These are phyloP conservation scores for Cercospora zeae-maydis DNA, from an alignment of 2,329 filamentous ascomycete genomes.

Conservation along the genomic window DNA sequence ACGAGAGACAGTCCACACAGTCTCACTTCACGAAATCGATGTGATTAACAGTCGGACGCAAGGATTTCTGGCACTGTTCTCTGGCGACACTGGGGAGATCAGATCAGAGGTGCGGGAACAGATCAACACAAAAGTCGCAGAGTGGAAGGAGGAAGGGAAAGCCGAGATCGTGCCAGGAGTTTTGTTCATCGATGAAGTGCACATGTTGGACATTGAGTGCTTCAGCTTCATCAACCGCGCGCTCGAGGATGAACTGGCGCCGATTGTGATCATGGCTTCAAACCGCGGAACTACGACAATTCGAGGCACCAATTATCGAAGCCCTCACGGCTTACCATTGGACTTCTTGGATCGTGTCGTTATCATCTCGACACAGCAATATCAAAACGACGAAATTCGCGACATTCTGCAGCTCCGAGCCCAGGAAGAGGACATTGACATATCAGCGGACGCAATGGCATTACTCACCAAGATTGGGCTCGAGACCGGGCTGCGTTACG, in stretches of 20 bases:
- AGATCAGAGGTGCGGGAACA: constrained; percentile 95
- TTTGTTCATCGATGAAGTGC: constrained; percentile 96
- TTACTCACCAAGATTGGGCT: constrained; percentile 93
- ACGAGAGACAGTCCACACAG: constrained; percentile 94
- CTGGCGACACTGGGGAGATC: constrained; percentile 96
- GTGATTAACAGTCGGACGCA: constrained; percentile 99
- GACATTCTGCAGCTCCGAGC: constrained; percentile 91
- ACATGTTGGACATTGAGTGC: constrained; percentile 99
- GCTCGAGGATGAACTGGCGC: constrained; percentile 87
- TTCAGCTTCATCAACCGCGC: constrained; percentile 98
- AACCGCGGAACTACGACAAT: constrained; percentile 91
- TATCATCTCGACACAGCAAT: constrained; percentile 90
- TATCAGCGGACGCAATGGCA: constrained; percentile 83
- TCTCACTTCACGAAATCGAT: constrained; percentile 95
- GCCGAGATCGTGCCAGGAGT: constrained; percentile 97
- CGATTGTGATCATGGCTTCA: constrained; percentile 98
- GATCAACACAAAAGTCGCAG: constrained; percentile 97
- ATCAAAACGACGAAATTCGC: constrained; percentile 77
- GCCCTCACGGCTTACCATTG: constrained; percentile 87
- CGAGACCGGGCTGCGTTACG: constrained; percentile 88
- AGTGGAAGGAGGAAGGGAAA: constrained; percentile 99
- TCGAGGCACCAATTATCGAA: constrained; percentile 87
- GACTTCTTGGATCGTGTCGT: constrained; percentile 95
- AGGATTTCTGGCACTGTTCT: constrained; percentile 94
- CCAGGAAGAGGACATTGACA: constrained; percentile 91